Base-by-base conservation (phyloP, 2,329 filamentous ascomycete genomes). In the Sclerotinia subarctica region DNA sequence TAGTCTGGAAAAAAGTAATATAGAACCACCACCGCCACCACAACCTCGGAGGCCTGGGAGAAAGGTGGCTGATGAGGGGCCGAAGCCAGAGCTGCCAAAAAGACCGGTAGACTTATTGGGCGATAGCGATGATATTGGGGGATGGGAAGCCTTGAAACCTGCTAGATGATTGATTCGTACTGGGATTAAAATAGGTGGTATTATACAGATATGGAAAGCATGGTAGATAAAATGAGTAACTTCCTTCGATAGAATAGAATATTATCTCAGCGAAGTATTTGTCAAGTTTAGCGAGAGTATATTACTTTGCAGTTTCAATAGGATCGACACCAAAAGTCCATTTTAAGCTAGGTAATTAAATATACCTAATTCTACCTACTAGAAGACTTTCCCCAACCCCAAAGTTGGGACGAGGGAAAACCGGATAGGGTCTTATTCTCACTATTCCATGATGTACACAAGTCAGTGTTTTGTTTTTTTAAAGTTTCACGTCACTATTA, bases 141-240 rank as follows among this genome's bases (percentile, higher is more conserved):
- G 71, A 7, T 78, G 76, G 76, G 73, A 74, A 65, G 71, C 72
- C 29, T 68, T 77, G 67, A 74, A 73, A 46, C 76, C 76, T 26
- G 19, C 35, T 46, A 66, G 47, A 54, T 68, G 47, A 66, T 51
- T 52, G n/a, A 32, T 52, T 17, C 7, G n/a, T 38, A 13, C n/a
- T 38, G 15, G 8, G 11, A 24, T 26, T 26, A 11, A 29, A 42
- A 6, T 19, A 8, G 35, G 15, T 10, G 15, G 24, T 51, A 10
- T 19, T 38, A 51, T 24, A 63, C 19, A 51, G 8, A 8, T 26
- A 21, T 10, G 46, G 15, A 38, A 42, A 38, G 21, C 32, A 35
- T 42, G 32, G 32, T 63, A 63, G 46, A 63, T 51, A 2, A 63
- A 51, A 38, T 13, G 21, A 29, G 59, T n/a, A 51, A 51, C 24